Evolutionary conservation across 768 basidiomycete species (phyloP), one percentile per base, ranked within the genome.

Genomic region (Kockovaella imperatae): DNA sequence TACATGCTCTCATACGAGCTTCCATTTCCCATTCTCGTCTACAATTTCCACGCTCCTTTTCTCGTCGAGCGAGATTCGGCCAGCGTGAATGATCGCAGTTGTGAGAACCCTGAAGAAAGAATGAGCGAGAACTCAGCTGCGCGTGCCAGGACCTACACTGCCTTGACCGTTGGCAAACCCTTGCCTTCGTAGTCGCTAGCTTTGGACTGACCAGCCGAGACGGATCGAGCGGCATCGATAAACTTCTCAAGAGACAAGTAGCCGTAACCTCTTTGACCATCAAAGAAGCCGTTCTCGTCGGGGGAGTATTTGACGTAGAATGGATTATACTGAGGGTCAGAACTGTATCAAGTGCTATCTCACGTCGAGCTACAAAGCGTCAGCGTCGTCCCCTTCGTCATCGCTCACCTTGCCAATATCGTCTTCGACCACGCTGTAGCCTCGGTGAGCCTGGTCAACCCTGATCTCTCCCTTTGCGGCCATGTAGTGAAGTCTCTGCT

Each of bases 401-500:
- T 3, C 2, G 35, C 47, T 86, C 21, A 79, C 73, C 73, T 87
- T 87, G 39, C 89, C 88, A 13, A 78, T 79, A 38, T 86, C 85
- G 64, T 93, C 89, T 39, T 83, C 76, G 21, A 86, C 87, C 59
- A 87, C 79, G 67, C 87, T 86, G 75, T 93, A 93, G 6, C 90
- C 90, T 68, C 88, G 83, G 70, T 88, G 87, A 34, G 89, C 88
- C 72, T 93, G 90, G 75, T 93, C 87, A 53, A 93, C 83, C 47
- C 77, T 80, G 68, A 93, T 86, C 56, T 93, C 90, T 20, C 90
- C 90, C 86, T 87, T 91, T 74, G 87, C 84, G 41, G 79, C 89
- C 84, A 91, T 87, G 73, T 90, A 91, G 72, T 91, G 88, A 85
- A 86, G 91, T 63, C 87, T 83, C 63, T 95, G 89, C 32, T 83